These are phyloP conservation scores for Arxiozyma slooffiae DNA, from an alignment of 1,139 yeast genomes.

Conservation along the genomic window DNA sequence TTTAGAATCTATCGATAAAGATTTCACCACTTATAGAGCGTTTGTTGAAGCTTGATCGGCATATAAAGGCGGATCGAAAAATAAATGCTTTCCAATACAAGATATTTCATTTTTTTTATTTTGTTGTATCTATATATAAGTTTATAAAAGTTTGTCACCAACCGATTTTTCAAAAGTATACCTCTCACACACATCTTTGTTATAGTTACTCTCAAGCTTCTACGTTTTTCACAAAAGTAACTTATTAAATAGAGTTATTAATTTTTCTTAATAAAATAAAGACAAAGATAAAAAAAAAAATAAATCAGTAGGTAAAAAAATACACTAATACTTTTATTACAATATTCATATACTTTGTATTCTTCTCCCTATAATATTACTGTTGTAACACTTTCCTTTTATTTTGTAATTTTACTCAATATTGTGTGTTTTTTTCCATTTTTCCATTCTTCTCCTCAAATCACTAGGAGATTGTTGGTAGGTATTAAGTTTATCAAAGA, in stretches of 20 bases:
- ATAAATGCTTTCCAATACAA: neutral
- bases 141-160: neutral
- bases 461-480: slow-evolving; percentile 84
- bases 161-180: neutral
- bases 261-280: no score
- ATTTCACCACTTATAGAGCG: slow-evolving; percentile 76
- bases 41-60: slow-evolving; percentile 52
- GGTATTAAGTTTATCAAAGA: slow-evolving; percentile 80
- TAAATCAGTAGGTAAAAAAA: neutral
- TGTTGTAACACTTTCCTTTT: neutral
- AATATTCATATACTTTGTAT: no score
- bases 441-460: slow-evolving; percentile 52
- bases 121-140: neutral
- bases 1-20: slow-evolving; percentile 43
- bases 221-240: neutral
- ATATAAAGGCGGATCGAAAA: neutral
- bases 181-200: neutral
- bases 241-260: no score
- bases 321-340: no score
- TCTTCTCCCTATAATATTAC: neutral
- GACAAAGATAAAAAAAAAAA: no score
- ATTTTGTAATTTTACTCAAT: slow-evolving; percentile 13
- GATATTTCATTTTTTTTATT: neutral
- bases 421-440: slow-evolving; percentile 50
- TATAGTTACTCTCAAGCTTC: neutral